Conservation (phyloP, 352 stramenopile genomes). For the Phytophthora hybrid region DNA sequence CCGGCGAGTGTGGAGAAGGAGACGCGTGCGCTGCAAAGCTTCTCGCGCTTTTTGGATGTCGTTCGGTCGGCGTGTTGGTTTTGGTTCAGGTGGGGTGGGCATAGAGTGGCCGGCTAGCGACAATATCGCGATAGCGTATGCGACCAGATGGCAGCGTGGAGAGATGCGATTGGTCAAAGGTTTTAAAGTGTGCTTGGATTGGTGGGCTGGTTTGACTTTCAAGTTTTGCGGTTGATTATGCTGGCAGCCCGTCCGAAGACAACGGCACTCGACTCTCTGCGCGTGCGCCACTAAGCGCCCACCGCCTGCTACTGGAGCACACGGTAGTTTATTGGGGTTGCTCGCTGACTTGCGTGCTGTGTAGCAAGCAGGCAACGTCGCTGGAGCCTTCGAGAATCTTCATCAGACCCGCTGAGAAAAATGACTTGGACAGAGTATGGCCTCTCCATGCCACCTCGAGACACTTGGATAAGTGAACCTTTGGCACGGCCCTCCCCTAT, state of each 20-base stretch:
- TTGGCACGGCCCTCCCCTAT: constrained; percentile 17
- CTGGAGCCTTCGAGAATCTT: not conserved
- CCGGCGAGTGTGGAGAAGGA: constrained; percentile 21
- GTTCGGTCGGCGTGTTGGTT: constrained; percentile 47
- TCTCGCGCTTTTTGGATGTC: constrained; percentile 46
- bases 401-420: constrained; percentile 31
- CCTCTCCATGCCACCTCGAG: constrained; percentile 16
- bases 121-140: constrained; percentile 15
- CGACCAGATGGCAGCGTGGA: not conserved
- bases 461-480: constrained; percentile 5
- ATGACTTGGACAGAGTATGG: constrained; percentile 46
- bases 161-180: constrained; percentile 7
- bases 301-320: no score
- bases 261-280: no score
- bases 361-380: not conserved
- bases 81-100: constrained; percentile 31
- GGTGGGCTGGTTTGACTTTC: constrained; percentile 17
- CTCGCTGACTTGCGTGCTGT: no score
- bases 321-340: no score
- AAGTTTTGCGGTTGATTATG: constrained; percentile 5
- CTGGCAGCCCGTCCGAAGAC: not conserved
- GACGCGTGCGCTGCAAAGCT: constrained; percentile 40
- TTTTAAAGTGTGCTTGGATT: constrained; percentile 12
- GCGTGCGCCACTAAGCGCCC: not conserved
- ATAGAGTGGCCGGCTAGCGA: constrained; percentile 9